Percentiles rank a stretch among this genome's conserved stretches.
Conservation (phyloP, 257 asterid species). For the Capsicum rhomboideum region DNA sequence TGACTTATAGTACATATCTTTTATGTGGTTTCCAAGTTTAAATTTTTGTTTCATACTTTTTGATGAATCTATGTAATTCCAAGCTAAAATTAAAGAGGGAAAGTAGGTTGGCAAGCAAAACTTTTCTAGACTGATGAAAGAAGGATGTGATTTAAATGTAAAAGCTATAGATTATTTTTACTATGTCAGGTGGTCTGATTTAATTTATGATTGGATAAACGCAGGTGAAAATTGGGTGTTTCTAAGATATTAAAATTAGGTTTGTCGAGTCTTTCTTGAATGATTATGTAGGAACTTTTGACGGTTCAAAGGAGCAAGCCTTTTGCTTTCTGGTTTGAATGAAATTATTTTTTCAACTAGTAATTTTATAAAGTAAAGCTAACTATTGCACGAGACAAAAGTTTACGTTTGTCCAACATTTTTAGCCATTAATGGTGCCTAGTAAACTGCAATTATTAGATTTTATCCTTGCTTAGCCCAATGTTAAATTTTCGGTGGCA, state of each 20-base stretch:
- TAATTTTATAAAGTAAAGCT: neutral
- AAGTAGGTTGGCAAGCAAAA: neutral
- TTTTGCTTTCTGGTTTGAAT: neutral
- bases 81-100: neutral
- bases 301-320: neutral
- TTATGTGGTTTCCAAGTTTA: neutral
- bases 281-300: neutral
- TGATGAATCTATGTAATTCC: neutral
- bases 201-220: neutral
- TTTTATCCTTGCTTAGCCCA: neutral
- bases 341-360: neutral
- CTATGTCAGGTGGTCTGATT: neutral
- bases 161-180: too few species aligned
- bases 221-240: neutral
- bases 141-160: neutral
- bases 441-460: neutral
- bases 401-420: neutral
- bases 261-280: neutral
- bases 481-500: neutral
- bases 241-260: neutral
- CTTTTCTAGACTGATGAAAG: neutral
- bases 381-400: neutral
- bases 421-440: neutral
- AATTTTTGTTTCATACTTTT: too few species aligned
- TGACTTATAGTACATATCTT: neutral